Evolutionary conservation across 2,329 filamentous ascomycete species (phyloP).

Genomic region (Exophiala mesophila): DNA sequence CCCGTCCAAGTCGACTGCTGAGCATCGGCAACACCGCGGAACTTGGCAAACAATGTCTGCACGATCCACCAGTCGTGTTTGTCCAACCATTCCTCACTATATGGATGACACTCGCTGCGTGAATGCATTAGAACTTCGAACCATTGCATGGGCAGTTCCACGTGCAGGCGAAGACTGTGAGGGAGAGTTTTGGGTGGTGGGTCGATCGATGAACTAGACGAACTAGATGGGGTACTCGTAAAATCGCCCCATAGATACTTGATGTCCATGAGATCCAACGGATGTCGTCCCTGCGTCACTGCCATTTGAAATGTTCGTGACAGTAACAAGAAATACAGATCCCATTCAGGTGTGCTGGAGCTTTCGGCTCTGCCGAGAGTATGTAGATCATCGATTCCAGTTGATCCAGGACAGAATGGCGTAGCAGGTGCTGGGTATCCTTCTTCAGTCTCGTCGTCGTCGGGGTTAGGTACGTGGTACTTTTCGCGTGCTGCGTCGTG

Average conservation of each 20-base stretch:
- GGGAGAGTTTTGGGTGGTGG: constrained; percentile 42
- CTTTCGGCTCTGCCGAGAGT: constrained; percentile 55
- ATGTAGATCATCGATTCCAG: constrained; percentile 50
- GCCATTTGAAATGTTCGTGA: constrained; percentile 57
- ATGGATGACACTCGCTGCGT: constrained; percentile 50
- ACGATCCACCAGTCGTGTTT: constrained; percentile 57
- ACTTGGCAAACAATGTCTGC: constrained; percentile 89
- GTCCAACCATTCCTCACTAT: constrained; percentile 35
- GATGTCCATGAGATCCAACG: constrained; percentile 55
- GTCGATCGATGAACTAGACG: constrained; percentile 23
- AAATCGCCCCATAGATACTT: constrained; percentile 66
- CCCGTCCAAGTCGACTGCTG: constrained; percentile 71
- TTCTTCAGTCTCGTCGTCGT: constrained; percentile 23
- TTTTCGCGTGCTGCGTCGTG: constrained; percentile 49
- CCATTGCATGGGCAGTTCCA: constrained; percentile 56
- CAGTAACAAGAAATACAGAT: constrained; percentile 57
- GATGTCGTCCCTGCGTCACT: constrained; percentile 54
- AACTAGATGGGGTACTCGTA: constrained; percentile 24
- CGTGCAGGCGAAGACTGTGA: constrained; percentile 57
- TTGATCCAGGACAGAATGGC: constrained; percentile 44
- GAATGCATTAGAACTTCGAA: constrained; percentile 46
- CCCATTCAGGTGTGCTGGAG: constrained; percentile 53
- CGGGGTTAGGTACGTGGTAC: constrained; percentile 44
- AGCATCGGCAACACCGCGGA: constrained; percentile 86
- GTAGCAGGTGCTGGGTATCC: constrained; percentile 17